phyloP scores from a whole-genome alignment of 1,284 basidiomycete genomes.

The Boletellus deceptivus region DNA sequence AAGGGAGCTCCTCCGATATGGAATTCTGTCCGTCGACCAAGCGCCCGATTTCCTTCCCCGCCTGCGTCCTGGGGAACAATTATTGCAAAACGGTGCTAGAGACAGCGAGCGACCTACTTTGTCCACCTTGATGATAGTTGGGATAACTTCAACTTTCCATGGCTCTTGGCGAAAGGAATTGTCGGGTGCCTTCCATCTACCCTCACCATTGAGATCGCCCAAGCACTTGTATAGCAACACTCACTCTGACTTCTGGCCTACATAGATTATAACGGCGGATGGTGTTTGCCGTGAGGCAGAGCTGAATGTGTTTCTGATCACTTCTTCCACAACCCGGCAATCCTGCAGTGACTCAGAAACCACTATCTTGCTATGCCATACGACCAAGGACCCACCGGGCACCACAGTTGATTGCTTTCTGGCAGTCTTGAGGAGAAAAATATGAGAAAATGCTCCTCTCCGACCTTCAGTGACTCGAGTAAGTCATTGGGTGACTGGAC shows the following conservation, averaged over 20 bases:
- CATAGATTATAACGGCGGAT: constrained; percentile 67
- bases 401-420: constrained; percentile 53
- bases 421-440: constrained; percentile 65
- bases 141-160: constrained; percentile 65
- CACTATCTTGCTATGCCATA: not conserved
- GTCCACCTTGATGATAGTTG: constrained; percentile 70
- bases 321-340: constrained; percentile 63
- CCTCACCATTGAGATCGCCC: not conserved
- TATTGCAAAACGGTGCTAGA: constrained; percentile 1
- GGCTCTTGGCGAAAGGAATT: constrained; percentile 64
- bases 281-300: constrained; percentile 44
- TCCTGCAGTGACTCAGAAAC: constrained; percentile 48
- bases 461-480: constrained; percentile 38
- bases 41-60: constrained; percentile 48
- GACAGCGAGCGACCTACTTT: constrained; percentile 49
- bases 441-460: constrained; percentile 53
- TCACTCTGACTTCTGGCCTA: constrained; percentile 68
- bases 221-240: constrained; percentile 27
- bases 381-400: constrained; percentile 48
- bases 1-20: constrained; percentile 20
- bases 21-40: constrained; percentile 52
- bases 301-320: constrained; percentile 58
- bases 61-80: constrained; percentile 34
- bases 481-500: constrained; percentile 28
- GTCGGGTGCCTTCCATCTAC: constrained; percentile 64